Evolutionary conservation across 305 asterid genomes (phyloP).

Genomic region (Solanum chacoense): DNA sequence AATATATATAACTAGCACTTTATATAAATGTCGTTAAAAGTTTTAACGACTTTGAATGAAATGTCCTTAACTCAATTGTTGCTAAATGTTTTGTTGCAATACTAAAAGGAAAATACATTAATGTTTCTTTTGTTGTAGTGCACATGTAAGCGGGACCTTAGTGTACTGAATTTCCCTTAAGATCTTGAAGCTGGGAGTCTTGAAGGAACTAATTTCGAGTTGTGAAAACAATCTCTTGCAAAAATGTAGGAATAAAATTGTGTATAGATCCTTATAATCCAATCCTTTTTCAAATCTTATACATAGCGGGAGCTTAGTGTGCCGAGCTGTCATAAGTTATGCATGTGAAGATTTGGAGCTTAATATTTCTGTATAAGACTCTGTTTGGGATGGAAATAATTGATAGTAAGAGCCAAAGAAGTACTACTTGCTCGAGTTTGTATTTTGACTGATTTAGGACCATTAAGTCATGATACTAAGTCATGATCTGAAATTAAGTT

Average conservation of each 20-base stretch:
- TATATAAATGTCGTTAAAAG: too few relatives aligned
- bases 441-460: not conserved
- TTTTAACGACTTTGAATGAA: too few relatives aligned
- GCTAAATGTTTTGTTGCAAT: too few relatives aligned
- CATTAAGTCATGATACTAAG: not conserved
- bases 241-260: fast-evolving
- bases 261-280: not conserved
- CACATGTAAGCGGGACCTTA: too few relatives aligned
- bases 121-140: too few relatives aligned
- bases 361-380: not conserved
- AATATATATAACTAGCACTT: not conserved
- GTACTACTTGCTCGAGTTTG: not conserved
- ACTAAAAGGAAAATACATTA: too few relatives aligned
- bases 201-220: not conserved
- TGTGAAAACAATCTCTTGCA: not conserved
- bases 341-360: not conserved
- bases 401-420: not conserved
- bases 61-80: too few relatives aligned
- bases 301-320: not conserved
- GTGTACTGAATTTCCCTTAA: not conserved
- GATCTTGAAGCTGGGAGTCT: not conserved
- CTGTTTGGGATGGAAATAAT: not conserved
- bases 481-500: not conserved
- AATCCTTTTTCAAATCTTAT: not conserved
- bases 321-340: not conserved